A percentile compares a stretch with the other conserved stretches of the same genome.
phyloP scores from a whole-genome alignment of 75 land plant genomes.

The Picea sitchensis region DNA sequence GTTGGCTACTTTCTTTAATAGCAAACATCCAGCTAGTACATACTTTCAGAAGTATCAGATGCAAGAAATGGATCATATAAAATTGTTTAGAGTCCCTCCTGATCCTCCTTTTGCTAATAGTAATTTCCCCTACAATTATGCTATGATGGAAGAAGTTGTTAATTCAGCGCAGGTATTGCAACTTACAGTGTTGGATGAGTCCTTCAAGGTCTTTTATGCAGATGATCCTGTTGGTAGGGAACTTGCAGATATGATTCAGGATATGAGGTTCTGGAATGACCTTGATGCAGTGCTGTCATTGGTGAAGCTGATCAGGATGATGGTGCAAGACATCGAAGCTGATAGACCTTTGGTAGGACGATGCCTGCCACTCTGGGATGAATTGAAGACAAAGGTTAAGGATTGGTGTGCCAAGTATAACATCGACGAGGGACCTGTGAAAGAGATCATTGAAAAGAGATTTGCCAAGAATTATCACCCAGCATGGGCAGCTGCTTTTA shows the following conservation, averaged over 20 bases:
- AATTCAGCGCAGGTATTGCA: constrained; percentile 46
- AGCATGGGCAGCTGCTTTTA: no score
- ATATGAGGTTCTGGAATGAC: constrained; percentile 68
- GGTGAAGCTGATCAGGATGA: no score
- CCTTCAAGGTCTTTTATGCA: constrained; percentile 28
- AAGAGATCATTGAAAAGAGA: no score
- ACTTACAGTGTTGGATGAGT: constrained; percentile 52
- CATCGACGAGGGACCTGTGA: no score
- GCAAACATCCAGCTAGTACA: constrained; percentile 31
- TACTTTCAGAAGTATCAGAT: constrained; percentile 44
- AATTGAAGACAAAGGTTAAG: no score
- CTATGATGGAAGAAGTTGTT: constrained; percentile 66
- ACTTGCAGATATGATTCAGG: constrained; percentile 52
- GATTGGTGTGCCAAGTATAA: no score
- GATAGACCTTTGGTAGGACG: no score
- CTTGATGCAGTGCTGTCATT: constrained; percentile 38
- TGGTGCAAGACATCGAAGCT: no score
- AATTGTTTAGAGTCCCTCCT: background rate
- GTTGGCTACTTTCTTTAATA: constrained; percentile 51
- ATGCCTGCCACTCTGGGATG: no score
- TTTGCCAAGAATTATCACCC: no score
- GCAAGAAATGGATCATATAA: constrained; percentile 37
- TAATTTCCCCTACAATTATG: constrained; percentile 16
- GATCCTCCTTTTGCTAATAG: constrained; percentile 22
- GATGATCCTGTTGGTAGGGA: constrained; percentile 69